phyloP scores from a whole-genome alignment of 2,329 filamentous ascomycete genomes.

The Coniochaeta sp. region DNA sequence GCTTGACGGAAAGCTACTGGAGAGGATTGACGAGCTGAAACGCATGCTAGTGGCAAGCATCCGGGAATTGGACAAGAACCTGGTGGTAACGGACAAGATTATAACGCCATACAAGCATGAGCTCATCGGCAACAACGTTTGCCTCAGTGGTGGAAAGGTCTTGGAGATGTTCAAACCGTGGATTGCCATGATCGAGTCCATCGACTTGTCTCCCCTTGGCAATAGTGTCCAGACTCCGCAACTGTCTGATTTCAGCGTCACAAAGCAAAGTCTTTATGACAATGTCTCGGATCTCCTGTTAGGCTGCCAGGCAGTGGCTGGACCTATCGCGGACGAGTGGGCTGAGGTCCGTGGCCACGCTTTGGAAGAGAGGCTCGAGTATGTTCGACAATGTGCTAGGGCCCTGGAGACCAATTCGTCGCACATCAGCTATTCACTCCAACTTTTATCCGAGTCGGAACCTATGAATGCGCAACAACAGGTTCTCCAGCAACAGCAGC shows the following conservation, averaged over 20 bases:
- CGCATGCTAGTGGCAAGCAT: constrained; percentile 79
- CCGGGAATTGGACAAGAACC: constrained; percentile 77
- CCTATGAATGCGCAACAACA: constrained; percentile 34
- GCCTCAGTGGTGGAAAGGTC: constrained; percentile 68
- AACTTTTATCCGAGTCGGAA: constrained; percentile 78
- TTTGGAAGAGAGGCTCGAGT: constrained; percentile 76
- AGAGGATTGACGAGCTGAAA: constrained; percentile 79
- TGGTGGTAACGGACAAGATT: constrained; percentile 71
- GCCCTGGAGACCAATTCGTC: constrained; percentile 81
- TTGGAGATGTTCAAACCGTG: constrained; percentile 86
- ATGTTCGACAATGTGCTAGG: constrained; percentile 68
- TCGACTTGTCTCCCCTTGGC: constrained; percentile 75
- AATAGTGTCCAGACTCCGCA: constrained; percentile 78
- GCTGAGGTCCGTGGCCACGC: constrained; percentile 84
- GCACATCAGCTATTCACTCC: constrained; percentile 80
- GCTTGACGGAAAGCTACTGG: constrained; percentile 70
- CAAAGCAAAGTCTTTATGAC: constrained; percentile 93
- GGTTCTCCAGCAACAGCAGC: constrained; percentile 2
- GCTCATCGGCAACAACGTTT: constrained; percentile 74
- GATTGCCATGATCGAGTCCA: constrained; percentile 83
- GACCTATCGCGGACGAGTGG: constrained; percentile 92
- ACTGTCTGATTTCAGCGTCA: constrained; percentile 75
- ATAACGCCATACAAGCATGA: constrained; percentile 73
- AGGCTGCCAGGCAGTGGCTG: constrained; percentile 84
- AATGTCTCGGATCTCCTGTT: constrained; percentile 83